Evolutionary conservation across 192 early-diverging fungal species (phyloP).

Genomic region (Coemansia sp.): DNA sequence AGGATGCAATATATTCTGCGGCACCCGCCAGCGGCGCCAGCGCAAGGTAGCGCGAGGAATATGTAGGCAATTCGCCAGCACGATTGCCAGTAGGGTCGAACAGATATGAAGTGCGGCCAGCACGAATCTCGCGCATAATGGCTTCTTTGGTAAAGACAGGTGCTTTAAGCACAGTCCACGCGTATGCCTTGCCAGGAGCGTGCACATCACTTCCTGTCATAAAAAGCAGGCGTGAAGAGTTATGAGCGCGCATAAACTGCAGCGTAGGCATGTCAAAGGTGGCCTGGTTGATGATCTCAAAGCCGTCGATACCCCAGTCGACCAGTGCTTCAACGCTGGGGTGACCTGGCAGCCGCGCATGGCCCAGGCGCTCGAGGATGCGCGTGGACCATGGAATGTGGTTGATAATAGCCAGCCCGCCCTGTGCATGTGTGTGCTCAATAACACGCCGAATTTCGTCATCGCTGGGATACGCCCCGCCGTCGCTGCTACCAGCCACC

Average conservation of each 20-base stretch:
- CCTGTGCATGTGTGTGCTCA: conserved; percentile 57
- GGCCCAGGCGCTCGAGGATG: conserved; percentile 56
- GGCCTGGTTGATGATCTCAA: conserved; percentile 64
- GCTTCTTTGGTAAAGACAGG: conserved; percentile 39
- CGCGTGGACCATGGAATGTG: conserved; percentile 74
- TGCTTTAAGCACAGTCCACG: conserved; percentile 61
- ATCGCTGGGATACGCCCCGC: conserved; percentile 59
- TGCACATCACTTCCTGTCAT: conserved; percentile 69
- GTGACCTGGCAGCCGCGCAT: conserved; percentile 61
- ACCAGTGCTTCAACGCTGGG: conserved; percentile 60
- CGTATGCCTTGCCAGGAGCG: conserved; percentile 57
- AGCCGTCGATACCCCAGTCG: conserved; percentile 70
- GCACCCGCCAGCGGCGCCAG: not conserved
- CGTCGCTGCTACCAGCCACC: conserved; percentile 33
- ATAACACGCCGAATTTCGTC: conserved; percentile 59
- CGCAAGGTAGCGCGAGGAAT: not conserved
- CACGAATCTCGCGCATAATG: conserved; percentile 59
- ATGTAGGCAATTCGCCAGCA: not conserved
- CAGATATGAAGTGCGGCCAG: conserved; percentile 59
- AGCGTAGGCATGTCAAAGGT: conserved; percentile 59
- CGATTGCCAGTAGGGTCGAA: conserved; percentile 63
- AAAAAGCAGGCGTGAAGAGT: conserved; percentile 50
- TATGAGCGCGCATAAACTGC: not conserved
- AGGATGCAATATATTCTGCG: not conserved
- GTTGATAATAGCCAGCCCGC: conserved; percentile 70